Percentiles rank a stretch among this genome's conserved stretches.
Conservation (phyloP, 2,329 filamentous ascomycete species). For the Aureobasidium sp. region DNA sequence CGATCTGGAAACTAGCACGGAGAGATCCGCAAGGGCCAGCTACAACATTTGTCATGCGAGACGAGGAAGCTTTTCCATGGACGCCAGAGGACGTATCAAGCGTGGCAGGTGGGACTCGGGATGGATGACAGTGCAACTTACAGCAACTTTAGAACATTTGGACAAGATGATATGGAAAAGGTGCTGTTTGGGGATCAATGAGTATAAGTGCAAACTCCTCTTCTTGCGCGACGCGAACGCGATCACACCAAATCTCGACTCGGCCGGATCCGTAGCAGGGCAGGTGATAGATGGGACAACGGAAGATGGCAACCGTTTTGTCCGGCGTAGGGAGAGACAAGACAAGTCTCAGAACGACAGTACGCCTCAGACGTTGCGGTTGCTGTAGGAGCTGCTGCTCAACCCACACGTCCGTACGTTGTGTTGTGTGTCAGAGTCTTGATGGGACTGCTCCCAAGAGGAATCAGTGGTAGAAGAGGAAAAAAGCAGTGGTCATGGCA, state of each 20-base stretch:
- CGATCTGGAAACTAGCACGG: neutral
- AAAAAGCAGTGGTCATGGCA: neutral
- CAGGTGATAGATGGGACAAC: constrained; percentile 9
- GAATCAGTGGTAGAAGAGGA: neutral
- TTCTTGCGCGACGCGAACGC: constrained; percentile 9
- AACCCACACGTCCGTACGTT: neutral
- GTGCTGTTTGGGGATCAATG: neutral
- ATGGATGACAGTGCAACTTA: neutral
- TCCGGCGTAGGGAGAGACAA: neutral
- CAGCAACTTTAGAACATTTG: neutral
- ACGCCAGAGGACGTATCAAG: neutral
- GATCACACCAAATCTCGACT: constrained; percentile 6
- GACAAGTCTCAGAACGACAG: neutral
- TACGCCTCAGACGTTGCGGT: neutral
- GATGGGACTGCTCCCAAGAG: neutral
- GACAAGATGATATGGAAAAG: neutral
- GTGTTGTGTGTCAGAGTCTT: neutral
- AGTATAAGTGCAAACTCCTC: neutral
- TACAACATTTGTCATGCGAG: constrained; percentile 7
- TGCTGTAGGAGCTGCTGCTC: neutral
- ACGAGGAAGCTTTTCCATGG: constrained; percentile 2
- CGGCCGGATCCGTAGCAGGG: constrained; percentile 7
- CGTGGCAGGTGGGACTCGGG: neutral
- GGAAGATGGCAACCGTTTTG: constrained; percentile 4
- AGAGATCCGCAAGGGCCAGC: neutral